Conservation (phyloP, 2,329 filamentous ascomycete species). For the Cercospora zeae-maydis region DNA sequence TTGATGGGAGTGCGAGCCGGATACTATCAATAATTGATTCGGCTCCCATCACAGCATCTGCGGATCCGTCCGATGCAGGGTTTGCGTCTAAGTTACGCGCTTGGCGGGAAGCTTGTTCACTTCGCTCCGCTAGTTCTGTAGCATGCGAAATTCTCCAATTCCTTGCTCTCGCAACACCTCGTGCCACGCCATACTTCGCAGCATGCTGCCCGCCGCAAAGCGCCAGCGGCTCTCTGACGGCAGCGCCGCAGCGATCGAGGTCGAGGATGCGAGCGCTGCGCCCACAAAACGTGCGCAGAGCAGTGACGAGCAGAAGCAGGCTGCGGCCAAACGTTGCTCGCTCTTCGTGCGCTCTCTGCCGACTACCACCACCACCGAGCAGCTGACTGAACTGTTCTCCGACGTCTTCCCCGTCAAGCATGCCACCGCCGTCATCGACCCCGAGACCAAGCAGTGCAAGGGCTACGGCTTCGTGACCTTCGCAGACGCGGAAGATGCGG, state of each 20-base stretch:
- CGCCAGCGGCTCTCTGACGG: conserved; percentile 34
- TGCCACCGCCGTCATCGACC: conserved; percentile 85
- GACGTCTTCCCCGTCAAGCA: conserved; percentile 93
- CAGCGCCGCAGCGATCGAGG: conserved; percentile 20
- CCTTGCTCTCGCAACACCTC: not conserved
- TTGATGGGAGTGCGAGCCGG: not conserved
- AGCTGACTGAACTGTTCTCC: conserved; percentile 84
- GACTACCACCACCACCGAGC: conserved; percentile 71
- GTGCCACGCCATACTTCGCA: not conserved
- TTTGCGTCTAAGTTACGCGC: not conserved
- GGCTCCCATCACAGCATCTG: not conserved
- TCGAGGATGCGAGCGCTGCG: not conserved
- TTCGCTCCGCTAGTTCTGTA: not conserved
- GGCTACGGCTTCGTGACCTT: conserved; percentile 98
- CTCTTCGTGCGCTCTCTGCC: conserved; percentile 91
- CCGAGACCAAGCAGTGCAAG: conserved; percentile 78
- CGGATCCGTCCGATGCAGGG: not conserved
- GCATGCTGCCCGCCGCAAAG: conserved; percentile 34
- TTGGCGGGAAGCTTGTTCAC: not conserved
- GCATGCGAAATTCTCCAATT: not conserved
- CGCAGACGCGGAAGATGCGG: conserved; percentile 85
- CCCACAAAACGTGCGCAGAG: not conserved
- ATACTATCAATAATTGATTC: not conserved
- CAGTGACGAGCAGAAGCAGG: conserved; percentile 17
- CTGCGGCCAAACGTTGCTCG: conserved; percentile 40